Percentiles rank a stretch among this genome's conserved stretches.
Evolutionary conservation across 805 yeast genomes (phyloP).

Genomic region (Candida yuanshanica): DNA sequence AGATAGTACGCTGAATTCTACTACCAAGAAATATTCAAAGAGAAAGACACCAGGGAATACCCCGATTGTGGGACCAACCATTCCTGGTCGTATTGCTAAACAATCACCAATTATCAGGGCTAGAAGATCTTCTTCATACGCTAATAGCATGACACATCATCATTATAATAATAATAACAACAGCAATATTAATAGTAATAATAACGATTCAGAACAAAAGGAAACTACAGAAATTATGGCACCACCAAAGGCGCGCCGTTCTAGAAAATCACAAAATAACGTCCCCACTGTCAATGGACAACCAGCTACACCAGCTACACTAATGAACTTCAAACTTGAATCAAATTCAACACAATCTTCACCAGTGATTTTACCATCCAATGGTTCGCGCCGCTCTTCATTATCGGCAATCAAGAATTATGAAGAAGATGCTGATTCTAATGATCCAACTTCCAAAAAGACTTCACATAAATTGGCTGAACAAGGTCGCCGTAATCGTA

Average conservation of each 20-base stretch:
- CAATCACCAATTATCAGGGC: constrained; percentile 35
- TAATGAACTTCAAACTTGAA: constrained; percentile 20
- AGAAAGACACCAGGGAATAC: constrained; percentile 35
- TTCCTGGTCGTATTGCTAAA: constrained; percentile 27
- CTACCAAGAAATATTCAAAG: constrained; percentile 23
- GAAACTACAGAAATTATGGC: constrained; percentile 13
- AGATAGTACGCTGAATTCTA: constrained; percentile 10
- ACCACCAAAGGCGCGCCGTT: constrained; percentile 18
- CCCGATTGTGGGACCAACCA: constrained; percentile 33
- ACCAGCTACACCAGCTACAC: constrained; percentile 25
- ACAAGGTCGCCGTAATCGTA: constrained; percentile 90
- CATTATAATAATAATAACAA: constrained; percentile 12
- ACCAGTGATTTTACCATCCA: constrained; percentile 17
- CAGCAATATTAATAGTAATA: constrained; percentile 5
- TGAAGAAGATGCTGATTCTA: constrained; percentile 12
- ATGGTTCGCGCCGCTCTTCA: constrained; percentile 7
- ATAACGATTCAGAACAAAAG: not conserved
- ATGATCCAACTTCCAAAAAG: constrained; percentile 20
- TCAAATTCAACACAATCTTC: constrained; percentile 7
- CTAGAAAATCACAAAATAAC: constrained; percentile 17
- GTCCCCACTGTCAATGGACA: constrained; percentile 12
- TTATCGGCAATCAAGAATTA: constrained; percentile 1
- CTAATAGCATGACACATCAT: constrained; percentile 10
- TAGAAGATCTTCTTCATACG: constrained; percentile 19
- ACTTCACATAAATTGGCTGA: constrained; percentile 82